Evolutionary conservation across 129 eudicot species (phyloP), one percentile per base, ranked within the genome.

Genomic region (Helichrysum umbraculigerum): DNA sequence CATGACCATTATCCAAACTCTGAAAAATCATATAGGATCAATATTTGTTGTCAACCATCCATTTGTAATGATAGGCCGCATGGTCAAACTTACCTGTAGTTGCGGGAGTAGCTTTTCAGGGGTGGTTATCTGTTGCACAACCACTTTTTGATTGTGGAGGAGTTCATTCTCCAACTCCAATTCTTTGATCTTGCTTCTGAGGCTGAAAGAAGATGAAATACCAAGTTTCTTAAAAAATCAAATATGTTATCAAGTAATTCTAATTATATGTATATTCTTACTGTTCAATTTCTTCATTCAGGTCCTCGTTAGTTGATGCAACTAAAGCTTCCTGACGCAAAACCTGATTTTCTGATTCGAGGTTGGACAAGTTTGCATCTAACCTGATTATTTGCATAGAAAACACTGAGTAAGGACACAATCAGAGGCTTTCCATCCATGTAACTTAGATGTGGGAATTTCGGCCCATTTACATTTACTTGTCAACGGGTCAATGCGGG

Each of bases 261-360:
- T 51, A 66, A n/a, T 74, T 66, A 68, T 19, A 0, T 71, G 30
- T 52, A 52, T 44, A 58, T 69, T 78, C 92, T 88, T 91, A 91
- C 97, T 69, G 32, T 85, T 91, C 96, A 71, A 87, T 78, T 91
- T 91, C 92, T 82, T 89, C 91, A 44, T 80, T 72, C 69, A 87
- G 84, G 41, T 89, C 93, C 65, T 90, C 96, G n/a, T 72, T 85
- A 47, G 91, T 80, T 28, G 99, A 84, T 47, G 89, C 88, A 76
- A 82, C 96, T 78, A 95, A 84, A 52, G 96, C 97, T 78, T 95
- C 94, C 83, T 95, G 97, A 41, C 99, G 96, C 29, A 95, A 88
- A 54, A 95, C 95, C 85, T 95, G 99, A 79, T 89, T 95, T 83
- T 95, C 99, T 61, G 99, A 89, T 78, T 95, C 99, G 7, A 91